Conservation (phyloP, 2,329 filamentous ascomycete genomes). For the Colletotrichum destructivum region DNA sequence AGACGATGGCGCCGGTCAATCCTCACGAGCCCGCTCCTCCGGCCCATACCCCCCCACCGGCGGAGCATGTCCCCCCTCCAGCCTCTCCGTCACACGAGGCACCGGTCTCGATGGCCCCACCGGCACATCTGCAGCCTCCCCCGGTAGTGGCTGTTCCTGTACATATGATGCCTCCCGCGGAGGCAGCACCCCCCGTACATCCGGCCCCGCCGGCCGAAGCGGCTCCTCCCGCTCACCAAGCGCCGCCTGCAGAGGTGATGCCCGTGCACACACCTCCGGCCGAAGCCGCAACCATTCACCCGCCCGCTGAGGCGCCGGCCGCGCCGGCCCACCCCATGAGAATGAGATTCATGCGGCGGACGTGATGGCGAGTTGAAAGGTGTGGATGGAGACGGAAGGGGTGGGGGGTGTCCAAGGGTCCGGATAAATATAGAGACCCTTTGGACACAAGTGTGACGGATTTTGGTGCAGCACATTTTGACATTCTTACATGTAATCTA, state of each 20-base stretch:
- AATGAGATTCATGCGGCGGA: conserved; percentile 33
- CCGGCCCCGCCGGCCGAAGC: conserved; percentile 22
- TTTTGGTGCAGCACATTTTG: conserved; percentile 3
- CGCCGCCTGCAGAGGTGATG: conserved; percentile 13
- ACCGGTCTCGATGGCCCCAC: background rate
- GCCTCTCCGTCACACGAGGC: conserved; percentile 1
- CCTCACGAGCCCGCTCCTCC: conserved; percentile 6
- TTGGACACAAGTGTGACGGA: background rate
- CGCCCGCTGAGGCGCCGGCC: conserved; percentile 15
- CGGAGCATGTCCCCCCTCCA: background rate
- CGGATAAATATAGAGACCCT: background rate
- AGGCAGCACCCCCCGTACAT: conserved; percentile 9
- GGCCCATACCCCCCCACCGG: conserved; percentile 19
- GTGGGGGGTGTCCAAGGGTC: too few species aligned
- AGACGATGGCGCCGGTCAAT: background rate
- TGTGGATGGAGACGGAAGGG: background rate
- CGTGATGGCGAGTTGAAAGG: background rate
- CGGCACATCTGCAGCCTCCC: background rate
- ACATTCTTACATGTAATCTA: conserved; percentile 39
- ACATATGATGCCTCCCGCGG: conserved; percentile 11
- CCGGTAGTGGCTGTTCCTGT: conserved; percentile 18
- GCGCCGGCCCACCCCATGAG: conserved; percentile 23
- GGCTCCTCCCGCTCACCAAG: conserved; percentile 9
- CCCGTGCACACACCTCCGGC: conserved; percentile 12
- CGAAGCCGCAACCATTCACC: background rate